A percentile compares a stretch with the other conserved stretches of the same genome.
Evolutionary conservation across 2,329 filamentous ascomycete genomes (phyloP).

Genomic region (Blumeriella jaapii): DNA sequence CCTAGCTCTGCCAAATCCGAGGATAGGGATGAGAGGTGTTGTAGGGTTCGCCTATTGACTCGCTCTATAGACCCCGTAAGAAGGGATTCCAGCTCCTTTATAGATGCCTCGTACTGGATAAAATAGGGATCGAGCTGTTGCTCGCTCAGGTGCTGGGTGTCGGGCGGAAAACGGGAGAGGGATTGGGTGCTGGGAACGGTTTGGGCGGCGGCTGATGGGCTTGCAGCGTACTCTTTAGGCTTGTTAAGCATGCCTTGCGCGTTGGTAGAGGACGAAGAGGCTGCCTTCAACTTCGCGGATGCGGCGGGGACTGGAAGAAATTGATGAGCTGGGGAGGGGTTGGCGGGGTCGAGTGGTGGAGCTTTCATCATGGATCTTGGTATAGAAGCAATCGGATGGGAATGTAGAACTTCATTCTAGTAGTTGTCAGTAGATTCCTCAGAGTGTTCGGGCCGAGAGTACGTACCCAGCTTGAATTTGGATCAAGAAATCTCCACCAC

Average conservation of each 20-base stretch:
- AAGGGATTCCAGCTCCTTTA: constrained; percentile 79
- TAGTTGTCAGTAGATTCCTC: constrained; percentile 14
- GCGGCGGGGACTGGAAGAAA: constrained; percentile 77
- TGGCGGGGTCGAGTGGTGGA: constrained; percentile 89
- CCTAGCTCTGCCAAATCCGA: constrained; percentile 87
- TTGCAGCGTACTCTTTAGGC: constrained; percentile 37
- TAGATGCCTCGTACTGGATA: constrained; percentile 81
- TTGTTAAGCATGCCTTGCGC: constrained; percentile 41
- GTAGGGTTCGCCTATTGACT: constrained; percentile 80
- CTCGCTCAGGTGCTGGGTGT: constrained; percentile 65
- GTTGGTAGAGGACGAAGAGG: constrained; percentile 30
- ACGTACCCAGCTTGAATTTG: constrained; percentile 93
- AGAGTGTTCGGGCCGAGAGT: neutral
- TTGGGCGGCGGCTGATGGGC: constrained; percentile 43
- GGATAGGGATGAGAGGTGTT: constrained; percentile 72
- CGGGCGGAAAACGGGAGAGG: constrained; percentile 72
- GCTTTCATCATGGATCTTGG: constrained; percentile 92
- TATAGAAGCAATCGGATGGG: constrained; percentile 79
- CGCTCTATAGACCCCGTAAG: constrained; percentile 93
- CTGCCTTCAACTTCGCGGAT: constrained; percentile 69
- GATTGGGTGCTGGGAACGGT: constrained; percentile 47
- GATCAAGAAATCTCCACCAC: constrained; percentile 95
- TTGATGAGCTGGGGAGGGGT: constrained; percentile 74
- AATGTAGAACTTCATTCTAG: constrained; percentile 88
- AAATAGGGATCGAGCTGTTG: constrained; percentile 94